These are phyloP conservation scores for Aspergillus novoparasiticus DNA, from an alignment of 2,329 filamentous ascomycete species.

Conservation along the genomic window DNA sequence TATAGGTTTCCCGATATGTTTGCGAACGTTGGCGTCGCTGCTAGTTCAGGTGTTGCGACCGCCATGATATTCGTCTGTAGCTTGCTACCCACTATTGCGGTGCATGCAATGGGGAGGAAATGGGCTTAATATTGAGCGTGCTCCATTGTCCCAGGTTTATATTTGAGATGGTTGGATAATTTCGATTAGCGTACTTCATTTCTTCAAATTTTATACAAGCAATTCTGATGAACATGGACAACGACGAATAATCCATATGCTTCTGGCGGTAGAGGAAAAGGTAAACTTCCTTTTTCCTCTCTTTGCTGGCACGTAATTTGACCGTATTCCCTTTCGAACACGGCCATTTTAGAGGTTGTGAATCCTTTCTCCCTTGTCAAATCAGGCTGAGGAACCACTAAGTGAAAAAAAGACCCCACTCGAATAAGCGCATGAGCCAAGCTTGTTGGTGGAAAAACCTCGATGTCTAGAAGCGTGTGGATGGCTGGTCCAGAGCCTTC, in stretches of 20 bases:
- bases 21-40: conserved; percentile 36
- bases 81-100: conserved; percentile 16
- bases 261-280: background rate
- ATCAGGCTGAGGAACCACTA: background rate
- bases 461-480: background rate
- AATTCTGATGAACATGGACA: background rate
- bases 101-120: conserved; percentile 17
- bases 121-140: conserved; percentile 10
- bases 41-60: conserved; percentile 31
- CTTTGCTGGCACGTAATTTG: background rate
- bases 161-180: background rate
- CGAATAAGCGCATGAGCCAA: background rate
- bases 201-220: background rate
- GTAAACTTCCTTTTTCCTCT: background rate
- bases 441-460: conserved; percentile 2
- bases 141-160: background rate
- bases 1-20: conserved; percentile 41
- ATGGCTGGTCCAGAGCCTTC: background rate
- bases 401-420: background rate
- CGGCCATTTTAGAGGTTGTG: background rate
- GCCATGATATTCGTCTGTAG: conserved; percentile 30
- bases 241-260: too few species aligned
- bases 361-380: background rate
- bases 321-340: background rate
- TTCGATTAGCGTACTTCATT: background rate